Evolutionary conservation across 352 stramenopile genomes (phyloP).

Genomic region (Phytopythium chamaehyphon): DNA sequence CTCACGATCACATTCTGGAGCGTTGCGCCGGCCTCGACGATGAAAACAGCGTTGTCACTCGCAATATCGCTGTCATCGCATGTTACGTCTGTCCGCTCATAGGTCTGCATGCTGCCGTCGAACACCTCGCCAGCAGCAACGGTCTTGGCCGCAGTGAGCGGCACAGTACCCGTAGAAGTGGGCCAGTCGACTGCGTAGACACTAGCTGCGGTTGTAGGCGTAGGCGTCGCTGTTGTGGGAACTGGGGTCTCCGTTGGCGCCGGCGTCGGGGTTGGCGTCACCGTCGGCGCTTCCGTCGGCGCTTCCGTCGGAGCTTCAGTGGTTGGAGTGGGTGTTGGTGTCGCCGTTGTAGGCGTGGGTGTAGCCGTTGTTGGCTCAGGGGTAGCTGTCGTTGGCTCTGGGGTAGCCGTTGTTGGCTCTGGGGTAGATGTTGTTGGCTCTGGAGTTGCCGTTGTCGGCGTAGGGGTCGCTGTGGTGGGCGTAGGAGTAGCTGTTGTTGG

Average conservation of each 20-base stretch:
- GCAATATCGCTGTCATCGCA: conserved; percentile 32
- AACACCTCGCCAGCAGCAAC: conserved; percentile 33
- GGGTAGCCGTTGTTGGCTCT: conserved; percentile 7
- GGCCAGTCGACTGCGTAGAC: conserved; percentile 38
- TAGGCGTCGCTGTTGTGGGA: conserved; percentile 6
- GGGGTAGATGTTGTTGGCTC: background rate
- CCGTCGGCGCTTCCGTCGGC: conserved; percentile 1
- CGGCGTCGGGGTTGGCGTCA: conserved; percentile 4
- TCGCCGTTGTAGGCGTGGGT: conserved; percentile 6
- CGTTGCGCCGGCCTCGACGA: conserved; percentile 49
- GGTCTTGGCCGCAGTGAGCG: conserved; percentile 22
- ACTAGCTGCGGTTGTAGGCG: conserved; percentile 9
- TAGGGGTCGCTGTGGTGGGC: conserved; percentile 5
- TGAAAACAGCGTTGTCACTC: conserved; percentile 47
- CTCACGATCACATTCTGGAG: conserved; percentile 67
- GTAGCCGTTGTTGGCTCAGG: conserved; percentile 4
- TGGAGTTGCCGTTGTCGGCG: background rate
- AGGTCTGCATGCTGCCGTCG: conserved; percentile 58
- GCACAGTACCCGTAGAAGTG: conserved; percentile 29
- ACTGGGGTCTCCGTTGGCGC: conserved; percentile 3
- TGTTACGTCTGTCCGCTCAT: conserved; percentile 45
- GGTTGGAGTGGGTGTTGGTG: conserved; percentile 6
- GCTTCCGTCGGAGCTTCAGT: conserved; percentile 7
- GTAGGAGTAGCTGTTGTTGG: background rate
- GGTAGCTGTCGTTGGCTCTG: conserved; percentile 4